Percentiles rank a stretch among this genome's conserved stretches.
Conservation (phyloP, 257 asterid species). For the Leonotis leonurus region DNA sequence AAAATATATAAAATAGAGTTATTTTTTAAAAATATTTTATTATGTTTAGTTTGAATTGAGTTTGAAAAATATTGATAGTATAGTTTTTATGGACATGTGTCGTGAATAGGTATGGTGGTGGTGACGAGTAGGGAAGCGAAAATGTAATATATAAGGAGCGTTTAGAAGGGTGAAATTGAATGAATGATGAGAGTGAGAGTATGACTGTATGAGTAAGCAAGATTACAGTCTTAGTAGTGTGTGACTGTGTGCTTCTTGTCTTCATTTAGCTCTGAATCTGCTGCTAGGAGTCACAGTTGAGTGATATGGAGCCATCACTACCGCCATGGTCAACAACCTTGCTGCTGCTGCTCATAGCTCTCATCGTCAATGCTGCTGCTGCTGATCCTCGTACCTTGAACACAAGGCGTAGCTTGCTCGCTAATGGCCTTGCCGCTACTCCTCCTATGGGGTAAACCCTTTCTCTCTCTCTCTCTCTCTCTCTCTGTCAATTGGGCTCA, state of each 20-base stretch:
- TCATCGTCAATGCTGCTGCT: background rate
- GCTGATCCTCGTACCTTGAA: background rate
- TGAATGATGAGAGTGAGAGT: too few species aligned
- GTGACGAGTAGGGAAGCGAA: too few species aligned
- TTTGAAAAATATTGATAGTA: too few species aligned
- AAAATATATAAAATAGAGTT: too few species aligned
- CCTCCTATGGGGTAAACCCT: slow-evolving; percentile 49
- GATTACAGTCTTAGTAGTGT: too few species aligned
- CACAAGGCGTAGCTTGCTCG: slow-evolving; percentile 24
- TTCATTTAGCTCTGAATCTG: background rate
- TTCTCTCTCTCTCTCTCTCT: background rate
- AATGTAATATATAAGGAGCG: too few species aligned
- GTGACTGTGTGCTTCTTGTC: background rate
- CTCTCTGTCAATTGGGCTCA: background rate
- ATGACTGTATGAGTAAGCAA: too few species aligned
- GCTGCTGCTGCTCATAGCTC: background rate
- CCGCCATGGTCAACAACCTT: background rate
- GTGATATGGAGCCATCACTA: slow-evolving; percentile 9
- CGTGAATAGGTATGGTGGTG: too few species aligned
- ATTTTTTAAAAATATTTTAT: too few species aligned
- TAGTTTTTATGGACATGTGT: too few species aligned
- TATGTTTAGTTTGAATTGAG: too few species aligned
- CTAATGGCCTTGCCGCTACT: slow-evolving; percentile 46
- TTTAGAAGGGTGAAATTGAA: too few species aligned
- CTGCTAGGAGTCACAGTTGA: background rate